Percentiles rank a stretch among this genome's conserved stretches.
Evolutionary conservation across 148 eudicot species (phyloP).

Genomic region (Pharnaceum exiguum): DNA sequence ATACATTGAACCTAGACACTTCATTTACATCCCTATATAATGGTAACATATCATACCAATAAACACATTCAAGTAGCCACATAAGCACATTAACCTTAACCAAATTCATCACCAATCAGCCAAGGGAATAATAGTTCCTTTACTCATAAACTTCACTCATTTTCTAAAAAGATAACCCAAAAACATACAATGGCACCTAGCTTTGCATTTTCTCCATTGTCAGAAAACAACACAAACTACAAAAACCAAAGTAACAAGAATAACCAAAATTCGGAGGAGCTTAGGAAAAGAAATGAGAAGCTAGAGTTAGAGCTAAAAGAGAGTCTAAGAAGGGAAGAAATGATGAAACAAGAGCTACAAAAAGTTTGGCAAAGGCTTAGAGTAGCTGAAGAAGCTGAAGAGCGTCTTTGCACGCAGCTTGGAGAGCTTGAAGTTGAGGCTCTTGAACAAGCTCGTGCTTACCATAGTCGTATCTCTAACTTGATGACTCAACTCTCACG

Average conservation of each 20-base stretch:
- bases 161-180: no score
- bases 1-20: conserved; percentile 27
- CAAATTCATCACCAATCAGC: background rate
- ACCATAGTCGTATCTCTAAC: conserved; percentile 26
- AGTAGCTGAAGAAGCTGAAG: conserved; percentile 82
- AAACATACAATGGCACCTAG: conserved; percentile 24
- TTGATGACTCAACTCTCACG: conserved; percentile 52
- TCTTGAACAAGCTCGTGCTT: conserved; percentile 46
- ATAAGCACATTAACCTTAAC: background rate
- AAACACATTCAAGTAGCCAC: background rate
- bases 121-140: no score
- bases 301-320: conserved; percentile 48
- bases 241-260: background rate
- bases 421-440: conserved; percentile 76
- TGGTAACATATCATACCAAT: background rate
- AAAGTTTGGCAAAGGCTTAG: conserved; percentile 34
- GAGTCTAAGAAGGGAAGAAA: conserved; percentile 56
- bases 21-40: background rate
- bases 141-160: no score
- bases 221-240: background rate
- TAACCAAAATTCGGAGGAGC: background rate
- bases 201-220: conserved; percentile 1
- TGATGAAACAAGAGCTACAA: conserved; percentile 40
- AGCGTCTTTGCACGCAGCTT: conserved; percentile 55
- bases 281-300: conserved; percentile 49